Percentiles rank a stretch among this genome's conserved stretches.
These are phyloP conservation scores for Fistulinella prunicolor DNA, from an alignment of 768 basidiomycete genomes.

Conservation along the genomic window DNA sequence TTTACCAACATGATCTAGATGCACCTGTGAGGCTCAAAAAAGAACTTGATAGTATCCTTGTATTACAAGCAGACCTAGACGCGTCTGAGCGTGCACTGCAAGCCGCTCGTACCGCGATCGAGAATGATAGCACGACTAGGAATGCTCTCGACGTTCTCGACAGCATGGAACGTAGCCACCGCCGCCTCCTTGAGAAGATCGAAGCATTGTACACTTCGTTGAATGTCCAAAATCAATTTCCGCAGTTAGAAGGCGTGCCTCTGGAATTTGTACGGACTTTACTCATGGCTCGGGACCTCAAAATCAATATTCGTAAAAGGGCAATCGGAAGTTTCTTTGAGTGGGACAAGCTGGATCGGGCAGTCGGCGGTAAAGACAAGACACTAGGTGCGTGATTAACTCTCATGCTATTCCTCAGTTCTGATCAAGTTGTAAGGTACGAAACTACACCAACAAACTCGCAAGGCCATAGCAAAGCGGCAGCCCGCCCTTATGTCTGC, in stretches of 20 bases:
- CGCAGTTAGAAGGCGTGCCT: neutral
- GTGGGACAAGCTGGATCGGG: constrained; percentile 26
- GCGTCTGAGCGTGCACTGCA: constrained; percentile 23
- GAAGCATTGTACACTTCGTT: constrained; percentile 7
- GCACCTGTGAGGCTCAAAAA: constrained; percentile 30
- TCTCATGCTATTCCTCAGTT: too few species aligned
- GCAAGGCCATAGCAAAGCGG: too few species aligned
- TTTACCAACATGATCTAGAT: too few species aligned
- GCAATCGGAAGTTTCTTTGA: constrained; percentile 27
- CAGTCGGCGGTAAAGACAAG: constrained; percentile 18
- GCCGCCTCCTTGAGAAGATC: neutral
- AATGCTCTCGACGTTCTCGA: constrained; percentile 8
- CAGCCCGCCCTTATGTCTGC: too few species aligned
- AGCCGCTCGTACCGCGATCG: neutral
- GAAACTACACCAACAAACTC: too few species aligned
- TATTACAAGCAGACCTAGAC: constrained; percentile 31
- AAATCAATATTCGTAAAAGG: constrained; percentile 24
- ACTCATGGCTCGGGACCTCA: constrained; percentile 16
- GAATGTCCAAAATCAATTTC: constrained; percentile 8
- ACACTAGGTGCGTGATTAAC: constrained; percentile 30
- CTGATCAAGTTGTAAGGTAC: too few species aligned
- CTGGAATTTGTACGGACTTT: constrained; percentile 6
- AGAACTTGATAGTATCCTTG: constrained; percentile 32
- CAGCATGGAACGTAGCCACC: constrained; percentile 13
- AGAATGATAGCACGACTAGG: neutral